A percentile compares a stretch with the other conserved stretches of the same genome.
Conservation (phyloP, 768 basidiomycete genomes). For the Rhodotorula graminis region DNA sequence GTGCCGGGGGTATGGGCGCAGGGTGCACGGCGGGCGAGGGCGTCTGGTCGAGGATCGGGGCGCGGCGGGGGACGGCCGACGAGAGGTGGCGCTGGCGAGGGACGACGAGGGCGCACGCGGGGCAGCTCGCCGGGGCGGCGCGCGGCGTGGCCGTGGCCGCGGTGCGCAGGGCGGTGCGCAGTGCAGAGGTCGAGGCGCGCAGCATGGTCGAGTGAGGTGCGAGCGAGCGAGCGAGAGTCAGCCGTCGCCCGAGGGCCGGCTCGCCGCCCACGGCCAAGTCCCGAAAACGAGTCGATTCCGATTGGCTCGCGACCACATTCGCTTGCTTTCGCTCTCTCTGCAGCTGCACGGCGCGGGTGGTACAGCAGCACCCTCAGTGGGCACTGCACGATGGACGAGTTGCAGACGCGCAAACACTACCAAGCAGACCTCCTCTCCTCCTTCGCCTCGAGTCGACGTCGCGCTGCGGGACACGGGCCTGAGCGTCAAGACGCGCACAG, state of each 20-base stretch:
- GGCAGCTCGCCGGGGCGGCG: neutral
- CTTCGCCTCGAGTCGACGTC: too few relatives aligned
- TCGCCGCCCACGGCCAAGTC: too few relatives aligned
- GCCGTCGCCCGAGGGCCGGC: neutral
- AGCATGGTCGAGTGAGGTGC: neutral
- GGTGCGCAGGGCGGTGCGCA: slow-evolving; percentile 9
- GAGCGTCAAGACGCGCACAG: neutral
- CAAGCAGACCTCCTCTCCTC: neutral
- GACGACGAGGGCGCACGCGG: neutral
- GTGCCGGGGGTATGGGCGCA: neutral
- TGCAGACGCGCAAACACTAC: neutral
- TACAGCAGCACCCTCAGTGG: neutral
- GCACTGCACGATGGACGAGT: neutral
- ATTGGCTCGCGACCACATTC: neutral
- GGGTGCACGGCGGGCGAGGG: neutral
- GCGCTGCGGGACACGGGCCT: too few relatives aligned
- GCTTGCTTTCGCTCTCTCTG: too few relatives aligned
- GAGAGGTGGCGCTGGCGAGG: slow-evolving; percentile 5
- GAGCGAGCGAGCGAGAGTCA: neutral
- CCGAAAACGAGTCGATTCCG: neutral
- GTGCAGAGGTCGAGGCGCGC: neutral
- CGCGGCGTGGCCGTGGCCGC: neutral
- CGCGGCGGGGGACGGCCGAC: neutral
- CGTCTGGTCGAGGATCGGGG: slow-evolving; percentile 17
- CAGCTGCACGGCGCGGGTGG: too few relatives aligned